Evolutionary conservation across 202 grass and related monocot species (phyloP).

Genomic region (Hordeum pubiflorum): DNA sequence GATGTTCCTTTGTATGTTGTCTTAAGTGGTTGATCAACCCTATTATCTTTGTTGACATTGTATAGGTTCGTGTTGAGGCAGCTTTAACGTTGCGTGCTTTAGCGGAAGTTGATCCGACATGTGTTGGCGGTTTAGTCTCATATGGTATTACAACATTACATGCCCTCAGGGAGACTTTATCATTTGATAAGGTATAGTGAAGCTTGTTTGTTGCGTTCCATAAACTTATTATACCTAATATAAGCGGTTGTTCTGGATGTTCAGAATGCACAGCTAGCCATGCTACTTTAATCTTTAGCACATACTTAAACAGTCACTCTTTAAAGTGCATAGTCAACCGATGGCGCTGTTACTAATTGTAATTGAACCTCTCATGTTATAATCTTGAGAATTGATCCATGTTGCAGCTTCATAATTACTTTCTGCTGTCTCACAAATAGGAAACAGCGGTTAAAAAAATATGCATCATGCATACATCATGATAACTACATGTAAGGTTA

Average conservation of each 20-base stretch:
- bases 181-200: constrained; percentile 81
- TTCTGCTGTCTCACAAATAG: background rate
- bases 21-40: constrained; percentile 1
- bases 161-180: constrained; percentile 76
- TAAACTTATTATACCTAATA: background rate
- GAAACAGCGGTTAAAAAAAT: background rate
- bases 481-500: background rate
- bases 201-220: constrained; percentile 3
- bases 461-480: background rate
- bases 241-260: background rate
- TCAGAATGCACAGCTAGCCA: background rate
- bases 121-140: constrained; percentile 96
- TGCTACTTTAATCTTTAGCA: background rate
- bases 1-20: constrained; percentile 6
- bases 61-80: constrained; percentile 88
- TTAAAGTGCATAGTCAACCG: constrained; percentile 4
- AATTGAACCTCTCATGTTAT: constrained; percentile 5
- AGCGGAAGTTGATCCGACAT: constrained; percentile 96
- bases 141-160: constrained; percentile 86
- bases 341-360: background rate
- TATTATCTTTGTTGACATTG: constrained; percentile 25
- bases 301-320: background rate
- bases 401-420: constrained; percentile 5
- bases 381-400: background rate
- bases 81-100: constrained; percentile 90